These are phyloP conservation scores for Colletotrichum cuscutae DNA, from an alignment of 2,329 filamentous ascomycete genomes.

Conservation along the genomic window DNA sequence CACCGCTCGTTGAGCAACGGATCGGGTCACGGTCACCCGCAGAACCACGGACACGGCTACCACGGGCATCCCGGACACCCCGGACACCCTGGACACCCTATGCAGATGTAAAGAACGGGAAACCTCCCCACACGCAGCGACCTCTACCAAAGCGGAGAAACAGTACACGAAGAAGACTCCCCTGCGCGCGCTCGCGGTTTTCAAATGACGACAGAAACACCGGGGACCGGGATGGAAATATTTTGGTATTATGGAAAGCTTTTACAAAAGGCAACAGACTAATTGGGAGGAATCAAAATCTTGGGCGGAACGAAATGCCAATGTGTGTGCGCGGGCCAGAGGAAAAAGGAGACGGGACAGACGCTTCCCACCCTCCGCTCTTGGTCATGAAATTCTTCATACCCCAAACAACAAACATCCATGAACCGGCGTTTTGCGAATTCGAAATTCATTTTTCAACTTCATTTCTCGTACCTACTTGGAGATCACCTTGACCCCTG, in stretches of 20 bases:
- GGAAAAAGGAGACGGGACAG: constrained; percentile 3
- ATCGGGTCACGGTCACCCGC: constrained; percentile 4
- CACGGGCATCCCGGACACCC: constrained; percentile 7
- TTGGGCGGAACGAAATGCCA: neutral
- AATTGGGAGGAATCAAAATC: neutral
- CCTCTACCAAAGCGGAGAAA: too few relatives aligned
- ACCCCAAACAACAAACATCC: constrained; percentile 11
- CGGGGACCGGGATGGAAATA: neutral
- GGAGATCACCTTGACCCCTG: neutral
- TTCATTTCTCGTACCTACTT: constrained; percentile 31
- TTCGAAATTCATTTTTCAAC: neutral
- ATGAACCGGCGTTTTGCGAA: constrained; percentile 33
- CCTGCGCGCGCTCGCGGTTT: neutral
- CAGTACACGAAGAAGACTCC: neutral
- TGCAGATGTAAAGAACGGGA: constrained; percentile 10
- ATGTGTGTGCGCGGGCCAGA: neutral
- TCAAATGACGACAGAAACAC: neutral
- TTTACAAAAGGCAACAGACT: neutral
- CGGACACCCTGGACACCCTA: neutral
- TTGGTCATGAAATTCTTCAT: neutral
- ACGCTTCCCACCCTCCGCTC: neutral
- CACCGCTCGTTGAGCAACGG: constrained; percentile 20
- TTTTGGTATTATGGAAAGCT: neutral
- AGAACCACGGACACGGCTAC: constrained; percentile 9
- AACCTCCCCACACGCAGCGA: neutral